Base-by-base conservation (phyloP, 768 basidiomycete species). In the Imleria badia region DNA sequence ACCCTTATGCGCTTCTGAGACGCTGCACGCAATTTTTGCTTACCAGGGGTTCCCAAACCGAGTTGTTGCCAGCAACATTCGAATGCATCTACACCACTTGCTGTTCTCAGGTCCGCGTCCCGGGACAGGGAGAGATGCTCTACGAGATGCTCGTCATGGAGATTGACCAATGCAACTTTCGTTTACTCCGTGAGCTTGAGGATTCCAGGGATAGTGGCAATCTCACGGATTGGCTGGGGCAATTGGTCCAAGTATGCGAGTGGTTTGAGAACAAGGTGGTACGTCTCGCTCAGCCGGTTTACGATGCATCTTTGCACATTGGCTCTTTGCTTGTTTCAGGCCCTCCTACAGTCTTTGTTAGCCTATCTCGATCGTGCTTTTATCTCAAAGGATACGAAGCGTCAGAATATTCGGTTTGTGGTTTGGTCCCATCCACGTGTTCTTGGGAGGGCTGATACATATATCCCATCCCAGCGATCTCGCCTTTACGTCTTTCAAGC, bases 331-430 rank as follows among this genome's bases (percentile, higher is more conserved):
- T 39, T 11, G 34, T 40, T 58, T 22, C 58, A 89, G 87, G 68
- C 72, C 5, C 70, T 90, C 19, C 64, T 91, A 3, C 71, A 79
- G 56, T 85, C 85, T 0, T 69, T 91, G 23, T 70, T 91, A 48
- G 81, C 88, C 3, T 87, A 86, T 66, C 70, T 93, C 47, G 89
- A 94, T 64, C 82, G 87, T 63, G 76, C 78, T 0, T 91, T 85
- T 59, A 76, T 89, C 11, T 62, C 67, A 0, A 71, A 73, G 38
- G 69, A 77, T 31, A 70, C 73, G 26, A 68, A 72, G 13, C 51
- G 75, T 14, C 60, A 62, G 9, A 71, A 67, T 14, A 78, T 86
- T 43, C 77, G 70, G 88, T 87, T 58, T 20, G 76, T 48, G 23
- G 33, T 4, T 23, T 5, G 26, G 39, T 51, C 15, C 8, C 13